A percentile compares a stretch with the other conserved stretches of the same genome.
These are phyloP conservation scores for Carallia pectinifolia DNA, from an alignment of 345 rosid genomes.

Conservation along the genomic window DNA sequence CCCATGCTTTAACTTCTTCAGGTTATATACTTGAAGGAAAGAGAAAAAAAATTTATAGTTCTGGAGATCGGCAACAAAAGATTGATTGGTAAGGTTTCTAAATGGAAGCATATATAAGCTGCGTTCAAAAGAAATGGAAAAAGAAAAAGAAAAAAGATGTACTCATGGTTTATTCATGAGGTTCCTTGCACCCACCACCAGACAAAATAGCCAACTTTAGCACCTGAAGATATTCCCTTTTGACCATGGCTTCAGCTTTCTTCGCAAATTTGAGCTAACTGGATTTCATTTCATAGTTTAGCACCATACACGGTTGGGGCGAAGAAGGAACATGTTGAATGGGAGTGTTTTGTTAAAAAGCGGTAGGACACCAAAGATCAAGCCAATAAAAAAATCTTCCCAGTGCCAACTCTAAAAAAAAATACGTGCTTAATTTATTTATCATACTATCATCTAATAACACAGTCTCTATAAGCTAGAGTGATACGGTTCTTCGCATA, in stretches of 20 bases:
- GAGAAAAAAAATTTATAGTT: constrained; percentile 22
- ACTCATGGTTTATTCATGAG: constrained; percentile 23
- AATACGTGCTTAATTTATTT: too few species aligned
- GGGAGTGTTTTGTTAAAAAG: neutral
- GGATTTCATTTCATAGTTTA: neutral
- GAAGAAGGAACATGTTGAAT: neutral
- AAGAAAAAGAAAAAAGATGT: constrained; percentile 16
- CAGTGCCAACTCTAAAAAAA: too few species aligned
- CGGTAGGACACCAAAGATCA: too few species aligned
- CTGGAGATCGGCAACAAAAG: neutral
- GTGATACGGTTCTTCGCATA: too few species aligned
- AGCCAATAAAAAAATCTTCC: too few species aligned
- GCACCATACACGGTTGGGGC: neutral
- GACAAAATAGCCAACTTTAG: constrained; percentile 30
- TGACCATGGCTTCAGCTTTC: neutral
- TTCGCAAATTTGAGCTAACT: neutral
- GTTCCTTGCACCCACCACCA: constrained; percentile 30
- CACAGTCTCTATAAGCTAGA: too few species aligned
- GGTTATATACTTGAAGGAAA: neutral
- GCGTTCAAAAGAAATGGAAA: constrained; percentile 4
- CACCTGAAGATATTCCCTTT: constrained; percentile 27
- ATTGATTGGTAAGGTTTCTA: neutral
- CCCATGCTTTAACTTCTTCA: constrained; percentile 17
- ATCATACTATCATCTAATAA: too few species aligned
- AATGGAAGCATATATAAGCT: neutral